Evolutionary conservation across 164 flowering plant genomes (phyloP).

Genomic region (Chimonanthus praecox): DNA sequence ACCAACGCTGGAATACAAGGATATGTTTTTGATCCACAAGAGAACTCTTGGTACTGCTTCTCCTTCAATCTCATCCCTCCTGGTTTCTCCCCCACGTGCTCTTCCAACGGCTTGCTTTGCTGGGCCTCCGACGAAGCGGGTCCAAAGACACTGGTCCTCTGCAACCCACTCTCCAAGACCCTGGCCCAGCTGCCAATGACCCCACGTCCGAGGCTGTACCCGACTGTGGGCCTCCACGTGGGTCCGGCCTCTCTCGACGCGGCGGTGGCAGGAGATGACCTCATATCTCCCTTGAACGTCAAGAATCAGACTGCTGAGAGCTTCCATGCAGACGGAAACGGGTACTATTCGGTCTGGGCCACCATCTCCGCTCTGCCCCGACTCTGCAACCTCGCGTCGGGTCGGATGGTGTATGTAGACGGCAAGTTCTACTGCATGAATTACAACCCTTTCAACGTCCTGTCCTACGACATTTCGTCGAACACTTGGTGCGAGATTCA

Average conservation of each 20-base stretch:
- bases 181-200: slow-evolving; percentile 65
- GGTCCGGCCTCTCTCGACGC: slow-evolving; percentile 44
- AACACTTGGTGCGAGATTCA: slow-evolving; percentile 71
- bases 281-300: slow-evolving; percentile 81
- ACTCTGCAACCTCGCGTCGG: slow-evolving; percentile 78
- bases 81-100: slow-evolving; percentile 64
- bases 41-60: slow-evolving; percentile 54
- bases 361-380: slow-evolving; percentile 59
- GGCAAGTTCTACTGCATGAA: slow-evolving; percentile 83
- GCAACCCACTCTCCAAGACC: slow-evolving; percentile 57
- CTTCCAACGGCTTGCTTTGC: slow-evolving; percentile 74
- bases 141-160: slow-evolving; percentile 45
- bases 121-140: slow-evolving; percentile 72
- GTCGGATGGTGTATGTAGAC: slow-evolving; percentile 45
- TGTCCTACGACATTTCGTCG: slow-evolving; percentile 37
- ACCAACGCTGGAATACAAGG: not conserved
- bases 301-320: slow-evolving; percentile 72
- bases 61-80: slow-evolving; percentile 44
- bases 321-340: slow-evolving; percentile 58
- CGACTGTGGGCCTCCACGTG: slow-evolving; percentile 58
- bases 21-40: slow-evolving; percentile 56
- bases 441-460: slow-evolving; percentile 67
- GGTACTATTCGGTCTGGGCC: slow-evolving; percentile 71
- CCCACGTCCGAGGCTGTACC: slow-evolving; percentile 56
- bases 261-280: slow-evolving; percentile 77